A percentile compares a stretch with the other conserved stretches of the same genome.
These are phyloP conservation scores for Penicillium crustosum DNA, from an alignment of 2,329 filamentous ascomycete genomes.

Conservation along the genomic window DNA sequence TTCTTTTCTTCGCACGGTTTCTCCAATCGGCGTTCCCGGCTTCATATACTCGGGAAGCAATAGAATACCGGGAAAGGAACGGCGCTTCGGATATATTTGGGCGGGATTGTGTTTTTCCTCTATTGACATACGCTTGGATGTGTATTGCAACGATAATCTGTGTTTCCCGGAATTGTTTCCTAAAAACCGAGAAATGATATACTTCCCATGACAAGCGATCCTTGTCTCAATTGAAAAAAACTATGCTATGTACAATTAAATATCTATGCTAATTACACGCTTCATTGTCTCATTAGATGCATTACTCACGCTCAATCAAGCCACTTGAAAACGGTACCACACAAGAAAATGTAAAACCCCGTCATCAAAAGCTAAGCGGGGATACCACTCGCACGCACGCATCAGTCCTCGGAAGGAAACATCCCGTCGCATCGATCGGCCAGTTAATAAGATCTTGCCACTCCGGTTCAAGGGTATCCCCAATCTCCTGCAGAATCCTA, in stretches of 20 bases:
- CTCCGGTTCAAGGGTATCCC: constrained; percentile 26
- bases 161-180: background rate
- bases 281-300: constrained; percentile 13
- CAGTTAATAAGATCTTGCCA: constrained; percentile 34
- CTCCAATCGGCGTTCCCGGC: background rate
- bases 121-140: background rate
- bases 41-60: background rate
- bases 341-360: constrained; percentile 6
- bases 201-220: constrained; percentile 1
- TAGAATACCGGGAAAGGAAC: background rate
- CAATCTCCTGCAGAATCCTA: constrained; percentile 64
- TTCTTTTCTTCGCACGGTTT: background rate
- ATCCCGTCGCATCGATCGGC: constrained; percentile 38
- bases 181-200: background rate
- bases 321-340: background rate
- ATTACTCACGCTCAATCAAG: background rate
- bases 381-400: background rate
- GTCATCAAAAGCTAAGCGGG: background rate
- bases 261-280: constrained; percentile 8
- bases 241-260: background rate
- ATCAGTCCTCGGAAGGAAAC: constrained; percentile 19
- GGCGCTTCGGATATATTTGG: constrained; percentile 1
- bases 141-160: background rate
- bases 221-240: constrained; percentile 8
- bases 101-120: background rate